These are phyloP conservation scores for Eremothecium sinecaudum DNA, from an alignment of 1,139 yeast species.

Conservation along the genomic window DNA sequence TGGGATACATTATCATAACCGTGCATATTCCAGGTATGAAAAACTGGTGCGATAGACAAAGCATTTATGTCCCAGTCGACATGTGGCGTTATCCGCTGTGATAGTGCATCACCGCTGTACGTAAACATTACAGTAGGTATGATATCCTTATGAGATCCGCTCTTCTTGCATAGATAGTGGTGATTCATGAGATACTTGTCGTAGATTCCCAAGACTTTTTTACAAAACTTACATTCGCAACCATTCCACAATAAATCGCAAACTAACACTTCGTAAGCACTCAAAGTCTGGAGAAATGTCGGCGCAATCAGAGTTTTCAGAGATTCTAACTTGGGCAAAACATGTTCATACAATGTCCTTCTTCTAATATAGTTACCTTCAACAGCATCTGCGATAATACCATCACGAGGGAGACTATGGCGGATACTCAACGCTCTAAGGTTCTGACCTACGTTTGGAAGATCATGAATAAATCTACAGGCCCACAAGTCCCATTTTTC, in stretches of 20 bases:
- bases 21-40: slow-evolving; percentile 38
- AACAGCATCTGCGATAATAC: slow-evolving; percentile 45
- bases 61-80: slow-evolving; percentile 27
- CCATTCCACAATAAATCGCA: slow-evolving; percentile 71
- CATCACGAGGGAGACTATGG: slow-evolving; percentile 45
- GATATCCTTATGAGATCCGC: slow-evolving; percentile 46
- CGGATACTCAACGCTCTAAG: slow-evolving; percentile 38
- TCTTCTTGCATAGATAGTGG: slow-evolving; percentile 42
- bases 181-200: slow-evolving; percentile 57
- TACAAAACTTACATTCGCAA: slow-evolving; percentile 53
- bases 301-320: slow-evolving; percentile 45
- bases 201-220: slow-evolving; percentile 37
- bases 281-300: slow-evolving; percentile 45
- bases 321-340: slow-evolving; percentile 39
- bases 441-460: slow-evolving; percentile 29
- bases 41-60: slow-evolving; percentile 26
- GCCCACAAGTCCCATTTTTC: slow-evolving; percentile 50
- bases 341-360: slow-evolving; percentile 39
- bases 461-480: slow-evolving; percentile 36
- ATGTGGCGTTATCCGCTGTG: slow-evolving; percentile 29
- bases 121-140: slow-evolving; percentile 50
- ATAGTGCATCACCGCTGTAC: slow-evolving; percentile 39
- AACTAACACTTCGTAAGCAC: slow-evolving; percentile 61
- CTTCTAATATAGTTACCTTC: slow-evolving; percentile 65
- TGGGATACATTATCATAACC: slow-evolving; percentile 33